Base-by-base conservation (phyloP, 1,139 yeast species). In the Wickerhamomyces sp. region DNA sequence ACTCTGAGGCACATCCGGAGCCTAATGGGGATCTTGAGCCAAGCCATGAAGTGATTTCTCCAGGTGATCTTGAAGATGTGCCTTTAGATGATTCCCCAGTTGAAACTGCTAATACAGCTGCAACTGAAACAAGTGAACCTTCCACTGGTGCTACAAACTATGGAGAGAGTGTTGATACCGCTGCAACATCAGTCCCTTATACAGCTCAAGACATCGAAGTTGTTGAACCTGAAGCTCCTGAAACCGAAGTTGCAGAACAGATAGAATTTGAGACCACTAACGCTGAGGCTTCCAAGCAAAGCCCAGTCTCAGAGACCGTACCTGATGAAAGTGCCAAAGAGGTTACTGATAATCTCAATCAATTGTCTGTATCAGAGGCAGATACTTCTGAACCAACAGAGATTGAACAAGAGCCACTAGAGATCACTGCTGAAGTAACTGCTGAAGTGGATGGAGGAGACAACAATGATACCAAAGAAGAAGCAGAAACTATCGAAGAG, bases 71-170 rank as follows among this genome's bases (percentile, higher is more conserved):
- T 13, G 33, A 29, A 38, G 30, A 26, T 6, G 16, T 25, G 10
- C 26, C 30, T 2, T 21, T 17, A 19, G 28, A 33, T 19, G 24
- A 28, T 12, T n/a, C 22, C 15, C 21, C 32, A 14, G 46, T 47
- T 52, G 27, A 54, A 45, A 41, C 46, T 43, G 33, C 46, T 7
- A n/a, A n/a, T n/a, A 16, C 14, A 8, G 28, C 16, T 4, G n/a
- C 10, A 7, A 21, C 33, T 33, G 33, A n/a, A 14, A 31, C 48
- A n/a, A 58, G 56, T 15, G 38, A n/a, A 12, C 5, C 17, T 22
- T 35, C 18, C 7, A n/a, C n/a, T n/a, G n/a, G n/a, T n/a, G n/a
- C n/a, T n/a, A n/a, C n/a, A n/a, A n/a, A n/a, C n/a, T n/a, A n/a
- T n/a, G n/a, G n/a, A n/a, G n/a, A n/a, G n/a, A n/a, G n/a, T n/a